Conservation (phyloP, 768 basidiomycete genomes). For the Tulasnella sp. region DNA sequence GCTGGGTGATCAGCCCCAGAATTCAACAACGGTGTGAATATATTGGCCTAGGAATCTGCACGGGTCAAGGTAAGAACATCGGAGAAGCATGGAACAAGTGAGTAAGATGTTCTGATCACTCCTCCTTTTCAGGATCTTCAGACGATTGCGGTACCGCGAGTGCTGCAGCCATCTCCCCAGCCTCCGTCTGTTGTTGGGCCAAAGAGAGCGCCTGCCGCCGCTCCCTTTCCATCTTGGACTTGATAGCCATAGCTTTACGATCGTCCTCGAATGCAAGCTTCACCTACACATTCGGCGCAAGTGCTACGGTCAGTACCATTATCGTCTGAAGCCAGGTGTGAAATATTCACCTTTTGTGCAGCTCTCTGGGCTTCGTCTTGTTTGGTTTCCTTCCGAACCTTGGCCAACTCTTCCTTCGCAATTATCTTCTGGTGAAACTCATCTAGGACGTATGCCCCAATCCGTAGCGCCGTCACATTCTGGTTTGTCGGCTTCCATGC, state of each 20-base stretch:
- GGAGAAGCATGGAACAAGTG: too few species aligned
- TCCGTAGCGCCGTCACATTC: slow-evolving; percentile 40
- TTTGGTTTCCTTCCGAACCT: slow-evolving; percentile 41
- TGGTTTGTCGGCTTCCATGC: slow-evolving; percentile 41
- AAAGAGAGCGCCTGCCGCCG: slow-evolving; percentile 31
- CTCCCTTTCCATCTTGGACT: slow-evolving; percentile 51
- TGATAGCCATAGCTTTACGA: slow-evolving; percentile 44
- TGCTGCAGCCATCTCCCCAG: neutral
- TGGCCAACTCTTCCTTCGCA: slow-evolving; percentile 38
- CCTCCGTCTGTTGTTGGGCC: slow-evolving; percentile 1
- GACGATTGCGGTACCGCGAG: neutral
- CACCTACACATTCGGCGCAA: slow-evolving; percentile 42
- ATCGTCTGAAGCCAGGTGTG: too few species aligned
- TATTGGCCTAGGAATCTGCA: too few species aligned
- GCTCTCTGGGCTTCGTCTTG: slow-evolving; percentile 48
- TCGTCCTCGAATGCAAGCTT: slow-evolving; percentile 73
- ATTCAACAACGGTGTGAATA: too few species aligned
- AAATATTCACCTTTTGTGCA: slow-evolving; percentile 40
- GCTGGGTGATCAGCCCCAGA: too few species aligned
- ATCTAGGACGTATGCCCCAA: slow-evolving; percentile 54
- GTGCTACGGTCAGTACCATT: too few species aligned
- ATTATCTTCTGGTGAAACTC: slow-evolving; percentile 50
- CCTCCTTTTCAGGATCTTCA: neutral
- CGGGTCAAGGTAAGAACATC: too few species aligned
- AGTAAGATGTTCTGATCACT: too few species aligned